Evolutionary conservation across 306 rosid species (phyloP).

Genomic region (Arachis hypogaea): DNA sequence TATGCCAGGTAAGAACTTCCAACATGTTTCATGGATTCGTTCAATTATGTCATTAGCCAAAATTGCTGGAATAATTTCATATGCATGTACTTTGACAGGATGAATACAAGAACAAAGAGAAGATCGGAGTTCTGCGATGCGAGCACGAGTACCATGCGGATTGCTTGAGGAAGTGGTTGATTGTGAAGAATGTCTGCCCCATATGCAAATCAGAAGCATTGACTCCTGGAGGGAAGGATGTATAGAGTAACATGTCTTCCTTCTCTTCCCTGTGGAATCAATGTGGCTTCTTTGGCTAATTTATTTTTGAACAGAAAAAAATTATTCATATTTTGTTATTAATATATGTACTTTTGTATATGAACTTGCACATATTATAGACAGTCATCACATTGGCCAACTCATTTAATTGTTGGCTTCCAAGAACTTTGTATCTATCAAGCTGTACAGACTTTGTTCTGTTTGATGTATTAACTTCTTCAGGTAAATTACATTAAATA

Average conservation of each 20-base stretch:
- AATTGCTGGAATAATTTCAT: conserved; percentile 8
- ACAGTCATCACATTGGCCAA: conserved; percentile 46
- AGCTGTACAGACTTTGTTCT: conserved; percentile 70
- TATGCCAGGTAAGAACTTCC: conserved; percentile 76
- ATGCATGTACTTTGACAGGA: conserved; percentile 56
- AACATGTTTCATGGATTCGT: neutral
- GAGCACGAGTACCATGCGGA: conserved; percentile 89
- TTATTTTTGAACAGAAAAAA: conserved; percentile 39
- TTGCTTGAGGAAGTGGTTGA: conserved; percentile 86
- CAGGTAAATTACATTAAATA: conserved; percentile 39
- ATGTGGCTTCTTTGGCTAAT: conserved; percentile 34
- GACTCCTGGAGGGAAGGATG: conserved; percentile 47
- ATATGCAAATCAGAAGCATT: conserved; percentile 95
- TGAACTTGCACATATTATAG: conserved; percentile 59
- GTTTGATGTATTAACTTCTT: conserved; percentile 37
- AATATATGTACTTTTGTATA: conserved; percentile 56
- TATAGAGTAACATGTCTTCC: conserved; percentile 38
- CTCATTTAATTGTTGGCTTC: conserved; percentile 63
- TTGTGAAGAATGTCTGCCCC: conserved; percentile 88
- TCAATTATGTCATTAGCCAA: neutral
- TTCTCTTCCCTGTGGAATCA: conserved; percentile 14
- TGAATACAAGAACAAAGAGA: conserved; percentile 67
- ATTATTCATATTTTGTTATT: conserved; percentile 41
- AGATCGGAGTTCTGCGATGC: conserved; percentile 73
- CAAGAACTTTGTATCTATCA: conserved; percentile 67